phyloP scores from a whole-genome alignment of 2,329 filamentous ascomycete genomes.

The Berkeleyomyces basicola region DNA sequence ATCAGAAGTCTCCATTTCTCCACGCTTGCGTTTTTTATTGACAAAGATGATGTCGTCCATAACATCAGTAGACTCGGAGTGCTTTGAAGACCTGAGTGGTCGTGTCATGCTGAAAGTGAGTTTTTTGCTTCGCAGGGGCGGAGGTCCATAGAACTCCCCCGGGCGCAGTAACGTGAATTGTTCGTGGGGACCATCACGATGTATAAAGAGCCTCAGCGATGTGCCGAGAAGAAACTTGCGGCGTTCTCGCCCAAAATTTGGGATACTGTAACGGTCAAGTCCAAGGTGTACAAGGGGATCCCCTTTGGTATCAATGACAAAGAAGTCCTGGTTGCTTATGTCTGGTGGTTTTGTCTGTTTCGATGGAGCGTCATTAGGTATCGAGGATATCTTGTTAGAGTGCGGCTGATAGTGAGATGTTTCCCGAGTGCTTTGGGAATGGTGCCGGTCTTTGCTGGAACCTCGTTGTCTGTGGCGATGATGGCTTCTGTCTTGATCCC shows the following conservation, averaged over 20 bases:
- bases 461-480: not conserved
- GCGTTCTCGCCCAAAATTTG: constrained; percentile 52
- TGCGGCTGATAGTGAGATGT: not conserved
- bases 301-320: constrained; percentile 54
- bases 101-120: constrained; percentile 8
- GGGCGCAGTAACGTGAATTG: constrained; percentile 33
- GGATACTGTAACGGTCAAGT: constrained; percentile 54
- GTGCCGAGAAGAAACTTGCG: constrained; percentile 56
- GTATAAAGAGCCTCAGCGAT: constrained; percentile 42
- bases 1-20: constrained; percentile 23
- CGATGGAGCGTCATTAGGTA: not conserved
- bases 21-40: constrained; percentile 11
- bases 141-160: constrained; percentile 20
- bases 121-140: constrained; percentile 10
- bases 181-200: constrained; percentile 44
- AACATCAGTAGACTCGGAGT: not conserved
- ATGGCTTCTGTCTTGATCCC: not conserved
- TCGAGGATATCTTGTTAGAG: not conserved
- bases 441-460: not conserved
- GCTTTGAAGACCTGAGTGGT: not conserved
- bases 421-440: not conserved
- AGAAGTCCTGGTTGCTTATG: constrained; percentile 25
- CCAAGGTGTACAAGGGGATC: constrained; percentile 63
- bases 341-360: not conserved
- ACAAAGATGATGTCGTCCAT: constrained; percentile 26